A percentile compares a stretch with the other conserved stretches of the same genome.
Evolutionary conservation across 148 eudicot species (phyloP).

Genomic region (Oxyria digyna): DNA sequence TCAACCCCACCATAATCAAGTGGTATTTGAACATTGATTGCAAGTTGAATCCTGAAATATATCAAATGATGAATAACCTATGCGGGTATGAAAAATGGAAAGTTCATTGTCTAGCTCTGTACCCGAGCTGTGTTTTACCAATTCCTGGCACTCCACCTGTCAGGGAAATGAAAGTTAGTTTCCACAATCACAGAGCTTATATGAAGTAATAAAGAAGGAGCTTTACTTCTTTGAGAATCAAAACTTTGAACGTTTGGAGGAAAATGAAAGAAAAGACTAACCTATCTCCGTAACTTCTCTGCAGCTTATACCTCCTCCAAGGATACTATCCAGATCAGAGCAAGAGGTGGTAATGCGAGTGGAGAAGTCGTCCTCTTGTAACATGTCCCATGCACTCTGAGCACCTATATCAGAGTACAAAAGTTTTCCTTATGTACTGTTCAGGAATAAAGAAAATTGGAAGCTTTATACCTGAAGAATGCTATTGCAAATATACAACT

Average conservation of each 20-base stretch:
- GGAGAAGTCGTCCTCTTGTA: constrained; percentile 50
- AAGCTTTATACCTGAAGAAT: background rate
- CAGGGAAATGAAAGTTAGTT: constrained; percentile 7
- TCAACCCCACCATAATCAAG: constrained; percentile 67
- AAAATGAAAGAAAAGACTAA: constrained; percentile 17
- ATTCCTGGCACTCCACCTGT: constrained; percentile 94
- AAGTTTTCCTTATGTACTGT: background rate
- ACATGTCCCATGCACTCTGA: constrained; percentile 93
- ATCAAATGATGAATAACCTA: constrained; percentile 8
- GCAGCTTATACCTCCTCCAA: constrained; percentile 89
- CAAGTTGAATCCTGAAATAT: constrained; percentile 84
- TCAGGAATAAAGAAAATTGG: background rate
- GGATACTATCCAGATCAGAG: constrained; percentile 65
- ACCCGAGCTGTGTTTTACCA: constrained; percentile 97
- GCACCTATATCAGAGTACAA: constrained; percentile 38
- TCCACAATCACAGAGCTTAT: background rate
- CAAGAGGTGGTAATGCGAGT: constrained; percentile 68
- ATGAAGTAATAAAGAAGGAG: background rate
- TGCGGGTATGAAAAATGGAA: constrained; percentile 2
- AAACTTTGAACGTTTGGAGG: background rate
- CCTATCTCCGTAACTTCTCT: constrained; percentile 96
- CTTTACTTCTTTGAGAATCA: background rate
- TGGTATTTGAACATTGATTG: constrained; percentile 87
- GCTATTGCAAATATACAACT: background rate
- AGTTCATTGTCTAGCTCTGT: constrained; percentile 9